A percentile compares a stretch with the other conserved stretches of the same genome.
Conservation (phyloP, 2,329 filamentous ascomycete species). For the Stemphylium vesicarium region DNA sequence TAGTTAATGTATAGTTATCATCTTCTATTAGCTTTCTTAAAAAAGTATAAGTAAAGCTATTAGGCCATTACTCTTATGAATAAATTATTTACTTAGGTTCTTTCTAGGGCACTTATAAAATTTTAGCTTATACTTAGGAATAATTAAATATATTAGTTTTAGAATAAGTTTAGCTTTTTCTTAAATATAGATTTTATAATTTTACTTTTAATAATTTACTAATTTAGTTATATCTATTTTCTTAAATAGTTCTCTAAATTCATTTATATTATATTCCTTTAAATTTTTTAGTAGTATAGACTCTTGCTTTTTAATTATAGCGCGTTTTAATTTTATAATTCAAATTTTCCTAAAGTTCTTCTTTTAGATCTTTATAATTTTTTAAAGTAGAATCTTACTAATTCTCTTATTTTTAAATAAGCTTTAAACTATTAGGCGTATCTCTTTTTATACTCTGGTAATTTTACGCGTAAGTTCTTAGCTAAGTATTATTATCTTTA, state of each 20-base stretch:
- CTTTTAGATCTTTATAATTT: neutral
- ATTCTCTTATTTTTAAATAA: neutral
- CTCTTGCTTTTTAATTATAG: neutral
- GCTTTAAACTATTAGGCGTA: neutral
- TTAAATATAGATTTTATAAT: too few species aligned
- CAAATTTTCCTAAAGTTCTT: neutral
- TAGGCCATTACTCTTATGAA: too few species aligned
- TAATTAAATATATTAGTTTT: neutral
- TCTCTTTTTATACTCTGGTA: neutral
- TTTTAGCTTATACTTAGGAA: neutral
- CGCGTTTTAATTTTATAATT: neutral
- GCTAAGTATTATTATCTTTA: neutral
- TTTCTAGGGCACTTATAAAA: too few species aligned
- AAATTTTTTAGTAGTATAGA: neutral
- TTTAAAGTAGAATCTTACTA: neutral
- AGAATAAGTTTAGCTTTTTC: too few species aligned
- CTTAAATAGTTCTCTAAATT: too few species aligned
- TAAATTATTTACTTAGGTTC: too few species aligned
- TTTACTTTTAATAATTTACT: too few species aligned
- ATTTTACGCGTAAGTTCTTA: neutral
- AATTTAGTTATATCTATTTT: too few species aligned
- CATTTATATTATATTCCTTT: neutral
- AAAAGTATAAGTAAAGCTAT: too few species aligned
- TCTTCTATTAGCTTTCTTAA: too few species aligned
- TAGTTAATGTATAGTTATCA: too few species aligned